Evolutionary conservation across 768 basidiomycete genomes (phyloP).

Genomic region (Tubosaeta sp.): DNA sequence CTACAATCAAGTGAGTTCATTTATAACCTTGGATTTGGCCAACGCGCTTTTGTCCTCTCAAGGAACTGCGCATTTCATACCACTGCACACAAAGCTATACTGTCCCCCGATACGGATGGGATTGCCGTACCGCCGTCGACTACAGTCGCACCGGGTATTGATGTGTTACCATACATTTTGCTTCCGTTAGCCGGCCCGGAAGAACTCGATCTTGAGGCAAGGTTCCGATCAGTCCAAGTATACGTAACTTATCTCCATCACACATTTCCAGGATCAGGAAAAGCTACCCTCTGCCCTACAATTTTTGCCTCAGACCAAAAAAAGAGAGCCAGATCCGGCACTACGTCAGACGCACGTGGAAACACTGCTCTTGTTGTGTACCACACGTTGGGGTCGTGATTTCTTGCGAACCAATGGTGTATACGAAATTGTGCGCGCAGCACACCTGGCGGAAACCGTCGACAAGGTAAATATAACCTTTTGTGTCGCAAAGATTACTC

Average conservation of each 20-base stretch:
- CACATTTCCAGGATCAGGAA: slow-evolving; percentile 74
- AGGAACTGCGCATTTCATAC: slow-evolving; percentile 80
- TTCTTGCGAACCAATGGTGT: slow-evolving; percentile 75
- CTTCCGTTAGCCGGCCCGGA: slow-evolving; percentile 93
- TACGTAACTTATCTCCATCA: not conserved
- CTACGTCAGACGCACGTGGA: slow-evolving; percentile 86
- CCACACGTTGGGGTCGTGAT: slow-evolving; percentile 85
- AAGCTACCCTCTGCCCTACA: slow-evolving; percentile 79
- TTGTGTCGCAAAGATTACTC: not conserved
- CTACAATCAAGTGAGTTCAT: slow-evolving; percentile 72
- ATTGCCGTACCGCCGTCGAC: slow-evolving; percentile 57
- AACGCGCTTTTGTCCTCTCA: slow-evolving; percentile 10
- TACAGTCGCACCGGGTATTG: slow-evolving; percentile 67
- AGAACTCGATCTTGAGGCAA: slow-evolving; percentile 87
- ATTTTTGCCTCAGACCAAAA: slow-evolving; percentile 82
- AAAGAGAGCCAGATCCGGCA: slow-evolving; percentile 70
- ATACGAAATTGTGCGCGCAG: slow-evolving; percentile 77
- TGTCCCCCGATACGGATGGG: slow-evolving; percentile 56
- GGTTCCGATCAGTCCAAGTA: slow-evolving; percentile 4
- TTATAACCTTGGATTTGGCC: not conserved
- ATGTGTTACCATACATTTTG: slow-evolving; percentile 79
- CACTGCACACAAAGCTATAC: slow-evolving; percentile 64
- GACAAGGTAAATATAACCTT: slow-evolving; percentile 53
- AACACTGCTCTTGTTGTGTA: slow-evolving; percentile 82
- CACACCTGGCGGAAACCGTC: slow-evolving; percentile 75